Evolutionary conservation across 495 filamentous ascomycete species (phyloP).

Genomic region (Monascus purpureus): DNA sequence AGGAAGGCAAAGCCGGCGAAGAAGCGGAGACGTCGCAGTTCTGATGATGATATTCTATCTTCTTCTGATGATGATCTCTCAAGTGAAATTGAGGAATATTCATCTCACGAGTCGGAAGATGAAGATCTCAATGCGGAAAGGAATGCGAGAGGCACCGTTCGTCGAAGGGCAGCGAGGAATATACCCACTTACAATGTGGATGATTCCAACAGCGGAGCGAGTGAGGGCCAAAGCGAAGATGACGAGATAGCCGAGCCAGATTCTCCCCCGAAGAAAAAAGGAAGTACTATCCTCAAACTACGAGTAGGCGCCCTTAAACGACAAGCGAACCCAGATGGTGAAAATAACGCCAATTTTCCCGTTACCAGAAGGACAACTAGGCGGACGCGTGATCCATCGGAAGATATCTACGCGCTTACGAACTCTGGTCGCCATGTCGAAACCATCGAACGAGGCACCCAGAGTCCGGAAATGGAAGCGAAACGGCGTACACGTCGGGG

Average conservation of each 20-base stretch:
- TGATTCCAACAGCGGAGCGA: slow-evolving; percentile 9
- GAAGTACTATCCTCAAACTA: slow-evolving; percentile 24
- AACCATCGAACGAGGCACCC: slow-evolving; percentile 44
- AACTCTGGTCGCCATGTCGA: slow-evolving; percentile 64
- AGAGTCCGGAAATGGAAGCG: slow-evolving; percentile 46
- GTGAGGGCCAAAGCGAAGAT: slow-evolving; percentile 9
- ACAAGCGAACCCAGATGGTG: slow-evolving; percentile 14
- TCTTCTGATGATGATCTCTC: slow-evolving; percentile 59
- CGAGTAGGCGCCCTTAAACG: slow-evolving; percentile 25
- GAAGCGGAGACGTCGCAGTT: slow-evolving; percentile 40
- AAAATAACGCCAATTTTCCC: no score
- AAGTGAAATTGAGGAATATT: slow-evolving; percentile 44
- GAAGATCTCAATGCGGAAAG: slow-evolving; percentile 49
- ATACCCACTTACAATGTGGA: slow-evolving; percentile 26
- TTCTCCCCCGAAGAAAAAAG: slow-evolving; percentile 20
- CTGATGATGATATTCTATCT: slow-evolving; percentile 47
- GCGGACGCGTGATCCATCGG: slow-evolving; percentile 41
- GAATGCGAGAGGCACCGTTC: slow-evolving; percentile 54
- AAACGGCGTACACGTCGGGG: slow-evolving; percentile 41
- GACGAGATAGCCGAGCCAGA: slow-evolving; percentile 12
- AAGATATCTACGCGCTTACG: slow-evolving; percentile 51
- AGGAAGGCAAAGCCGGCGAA: slow-evolving; percentile 31
- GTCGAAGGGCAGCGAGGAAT: slow-evolving; percentile 46
- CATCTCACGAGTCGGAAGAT: slow-evolving; percentile 41
- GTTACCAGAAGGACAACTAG: slow-evolving; percentile 42